phyloP scores from a whole-genome alignment of 2,329 filamentous ascomycete species.

The Colletotrichum tamarilloi region DNA sequence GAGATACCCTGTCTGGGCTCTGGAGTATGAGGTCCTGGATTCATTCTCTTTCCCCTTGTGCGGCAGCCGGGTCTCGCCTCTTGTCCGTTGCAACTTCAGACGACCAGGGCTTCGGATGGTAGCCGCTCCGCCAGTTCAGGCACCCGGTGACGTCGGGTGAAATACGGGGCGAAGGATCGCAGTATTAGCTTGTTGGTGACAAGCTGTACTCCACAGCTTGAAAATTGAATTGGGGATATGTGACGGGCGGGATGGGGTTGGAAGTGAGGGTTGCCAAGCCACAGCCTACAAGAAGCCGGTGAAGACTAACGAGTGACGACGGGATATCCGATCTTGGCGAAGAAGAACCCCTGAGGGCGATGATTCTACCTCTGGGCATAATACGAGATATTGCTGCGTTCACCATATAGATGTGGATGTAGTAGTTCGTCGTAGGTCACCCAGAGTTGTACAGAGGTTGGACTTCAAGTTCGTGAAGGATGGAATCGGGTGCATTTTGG shows the following conservation, averaged over 20 bases:
- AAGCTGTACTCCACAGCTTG: not conserved
- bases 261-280: not conserved
- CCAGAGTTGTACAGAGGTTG: not conserved
- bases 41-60: not conserved
- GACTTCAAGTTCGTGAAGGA: too few species aligned
- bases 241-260: not conserved
- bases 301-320: not conserved
- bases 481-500: too few species aligned
- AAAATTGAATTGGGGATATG: not conserved
- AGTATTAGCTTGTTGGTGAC: not conserved
- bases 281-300: not conserved
- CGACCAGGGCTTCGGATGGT: not conserved
- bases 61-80: not conserved
- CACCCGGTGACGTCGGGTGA: not conserved
- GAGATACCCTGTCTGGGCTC: not conserved
- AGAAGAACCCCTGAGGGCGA: not conserved
- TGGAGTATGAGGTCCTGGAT: not conserved
- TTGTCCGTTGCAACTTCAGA: not conserved
- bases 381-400: not conserved
- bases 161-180: not conserved
- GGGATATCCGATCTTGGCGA: not conserved
- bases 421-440: not conserved
- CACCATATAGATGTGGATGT: too few species aligned
- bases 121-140: not conserved
- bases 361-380: not conserved